A percentile compares a stretch with the other conserved stretches of the same genome.
Evolutionary conservation across 176 grass and related monocot species (phyloP).

Genomic region (Microstegium vimineum): DNA sequence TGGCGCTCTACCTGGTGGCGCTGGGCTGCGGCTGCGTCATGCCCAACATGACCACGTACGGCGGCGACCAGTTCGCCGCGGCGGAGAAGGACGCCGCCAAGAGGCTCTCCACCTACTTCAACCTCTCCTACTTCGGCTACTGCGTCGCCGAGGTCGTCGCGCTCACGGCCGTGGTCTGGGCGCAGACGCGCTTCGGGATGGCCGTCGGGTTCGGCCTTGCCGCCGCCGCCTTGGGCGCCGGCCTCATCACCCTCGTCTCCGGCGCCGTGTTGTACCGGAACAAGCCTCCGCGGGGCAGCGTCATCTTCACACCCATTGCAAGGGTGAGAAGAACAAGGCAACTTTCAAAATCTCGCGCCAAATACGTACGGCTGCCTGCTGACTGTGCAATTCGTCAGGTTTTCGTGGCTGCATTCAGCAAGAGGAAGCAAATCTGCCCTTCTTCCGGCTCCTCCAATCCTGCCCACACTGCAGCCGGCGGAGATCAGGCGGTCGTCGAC

Average conservation of each 20-base stretch:
- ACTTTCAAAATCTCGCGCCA: not conserved
- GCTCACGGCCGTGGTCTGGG: constrained; percentile 52
- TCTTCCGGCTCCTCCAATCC: constrained; percentile 28
- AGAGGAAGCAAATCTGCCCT: constrained; percentile 64
- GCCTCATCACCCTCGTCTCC: constrained; percentile 16
- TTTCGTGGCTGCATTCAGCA: constrained; percentile 50
- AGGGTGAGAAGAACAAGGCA: constrained; percentile 23
- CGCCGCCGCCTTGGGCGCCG: constrained; percentile 35
- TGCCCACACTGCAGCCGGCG: not conserved
- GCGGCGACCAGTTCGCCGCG: constrained; percentile 42
- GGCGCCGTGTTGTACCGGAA: constrained; percentile 45
- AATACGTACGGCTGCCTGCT: too few relatives aligned
- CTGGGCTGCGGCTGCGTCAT: constrained; percentile 57
- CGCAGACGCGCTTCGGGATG: constrained; percentile 51
- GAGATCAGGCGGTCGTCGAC: not conserved
- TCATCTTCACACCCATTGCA: constrained; percentile 30
- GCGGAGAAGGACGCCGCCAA: not conserved
- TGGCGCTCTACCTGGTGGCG: constrained; percentile 58
- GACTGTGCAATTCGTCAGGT: not conserved
- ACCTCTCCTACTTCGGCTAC: constrained; percentile 55
- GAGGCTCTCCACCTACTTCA: constrained; percentile 57
- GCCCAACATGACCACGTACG: constrained; percentile 57
- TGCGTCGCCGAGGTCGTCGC: constrained; percentile 53
- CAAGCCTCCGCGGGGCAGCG: constrained; percentile 31
- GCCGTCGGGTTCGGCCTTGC: constrained; percentile 31